Evolutionary conservation across 1,284 basidiomycete genomes (phyloP), one percentile per base, ranked within the genome.

Genomic region (Ustilago shanxiensis): DNA sequence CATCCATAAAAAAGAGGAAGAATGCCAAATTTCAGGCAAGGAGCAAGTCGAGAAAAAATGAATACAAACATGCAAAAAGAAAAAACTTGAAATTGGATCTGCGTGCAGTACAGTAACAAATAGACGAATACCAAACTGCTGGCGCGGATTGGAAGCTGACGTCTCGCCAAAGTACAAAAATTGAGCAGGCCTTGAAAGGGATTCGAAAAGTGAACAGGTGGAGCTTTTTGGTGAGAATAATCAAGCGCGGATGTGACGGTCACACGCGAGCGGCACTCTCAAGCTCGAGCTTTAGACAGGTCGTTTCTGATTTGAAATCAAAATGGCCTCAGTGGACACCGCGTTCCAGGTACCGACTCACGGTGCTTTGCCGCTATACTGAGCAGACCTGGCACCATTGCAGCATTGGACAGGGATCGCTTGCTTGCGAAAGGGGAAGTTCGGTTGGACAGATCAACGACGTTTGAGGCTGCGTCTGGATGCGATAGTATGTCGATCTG

Each of bases 251-350:
- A 56, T 16, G 50, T 47, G 49, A 45, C 47, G 18, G 22, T 14
- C 39, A 29, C 49, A 31, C 31, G 50, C 50, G 50, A 52, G 50
- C 33, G 24, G 52, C 33, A 31, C 18, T 54, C 33, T 24, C n/a
- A 28, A 29, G 11, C n/a, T n/a, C n/a, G n/a, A n/a, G n/a, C n/a
- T n/a, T n/a, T n/a, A n/a, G n/a, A n/a, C n/a, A 10, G 35, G 20
- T 26, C 14, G 13, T 29, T 51, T 49, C n/a, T 62, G 66, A 62
- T 69, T 69, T 69, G 45, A 69, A 69, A 69, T 69, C 66, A 59
- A 45, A 56, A 20, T 51, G 26, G 56, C 52, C 50, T 63, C 51
- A 56, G 47, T 69, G 66, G 66, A 44, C 28, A 22, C n/a, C n/a
- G n/a, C n/a, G n/a, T n/a, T n/a, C n/a, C n/a, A n/a, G n/a, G n/a